Evolutionary conservation across 1,284 basidiomycete species (phyloP), one percentile per base, ranked within the genome.

Genomic region (Moesziomyces sp.): DNA sequence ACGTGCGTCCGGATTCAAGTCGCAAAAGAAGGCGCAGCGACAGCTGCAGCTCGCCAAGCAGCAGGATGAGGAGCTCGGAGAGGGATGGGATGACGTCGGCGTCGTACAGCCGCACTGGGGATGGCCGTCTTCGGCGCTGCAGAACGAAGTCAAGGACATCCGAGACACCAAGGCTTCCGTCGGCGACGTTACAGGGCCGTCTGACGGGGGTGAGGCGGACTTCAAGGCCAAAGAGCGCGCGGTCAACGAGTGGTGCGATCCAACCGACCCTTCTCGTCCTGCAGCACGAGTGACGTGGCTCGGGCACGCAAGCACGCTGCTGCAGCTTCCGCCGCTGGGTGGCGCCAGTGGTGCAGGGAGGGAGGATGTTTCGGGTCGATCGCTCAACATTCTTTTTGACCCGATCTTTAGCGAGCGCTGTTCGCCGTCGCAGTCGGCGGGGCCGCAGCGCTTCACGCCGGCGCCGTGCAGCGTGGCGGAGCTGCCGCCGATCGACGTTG

Each of bases 361-460:
- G 10, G 65, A 60, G 5, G 34, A 48, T 7, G 45, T 58, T 8
- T 24, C 26, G 2, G 24, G 13, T 14, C 61, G 71, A 8, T 67
- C 74, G 16, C 46, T 82, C 46, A 68, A 67, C 28, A 58, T 80
- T 38, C 70, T 83, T 4, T 83, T 81, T 43, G 82, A 83, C 46
- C 82, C 82, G 0, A 79, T 82, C 50, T 83, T 83, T 45, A 78
- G 72, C 1, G 54, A 76, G 54, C 71, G 82, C 42, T 81, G 82
- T 48, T 83, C 82, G 23, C 82, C 82, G 3, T 69, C 73, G 10
- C 78, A 79, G 54, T 71, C 71, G 5, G 62, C 75, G 2, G 82
- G 82, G 0, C 82, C 82, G 4, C 52, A 62, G 26, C 74, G 82
- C 24, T 74, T 67, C 42, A 80, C 70, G 8, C 69, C 64, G 1